A percentile compares a stretch with the other conserved stretches of the same genome.
phyloP scores from a whole-genome alignment of 73 alveolate species.

The Blepharisma stoltei region DNA sequence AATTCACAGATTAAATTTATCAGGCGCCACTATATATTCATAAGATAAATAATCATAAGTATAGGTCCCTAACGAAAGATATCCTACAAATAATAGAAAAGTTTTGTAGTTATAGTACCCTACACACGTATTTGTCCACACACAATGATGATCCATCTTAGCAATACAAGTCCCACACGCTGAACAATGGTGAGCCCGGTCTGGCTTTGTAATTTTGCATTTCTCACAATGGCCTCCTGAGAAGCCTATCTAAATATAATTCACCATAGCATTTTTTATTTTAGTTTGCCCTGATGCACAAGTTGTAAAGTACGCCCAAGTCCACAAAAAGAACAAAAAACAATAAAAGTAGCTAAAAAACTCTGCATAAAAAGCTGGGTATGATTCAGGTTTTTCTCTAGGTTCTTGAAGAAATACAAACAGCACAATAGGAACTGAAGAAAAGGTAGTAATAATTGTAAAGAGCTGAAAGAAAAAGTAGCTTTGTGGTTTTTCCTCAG shows the following conservation, averaged over 20 bases:
- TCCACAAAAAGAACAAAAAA: not conserved
- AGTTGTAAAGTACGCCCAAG: slow-evolving; percentile 20
- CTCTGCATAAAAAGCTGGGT: too few species aligned
- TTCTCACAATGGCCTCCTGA: slow-evolving; percentile 29
- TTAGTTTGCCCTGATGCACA: not conserved
- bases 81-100: slow-evolving; percentile 40
- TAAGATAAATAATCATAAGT: slow-evolving; percentile 18
- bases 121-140: slow-evolving; percentile 73
- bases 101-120: slow-evolving; percentile 70
- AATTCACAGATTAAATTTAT: not conserved
- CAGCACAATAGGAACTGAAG: too few species aligned
- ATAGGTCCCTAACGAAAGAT: slow-evolving; percentile 25
- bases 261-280: not conserved
- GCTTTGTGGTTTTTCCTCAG: too few species aligned
- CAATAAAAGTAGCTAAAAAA: too few species aligned
- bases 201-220: slow-evolving; percentile 67
- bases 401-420: too few species aligned
- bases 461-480: too few species aligned
- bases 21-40: not conserved
- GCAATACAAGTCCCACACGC: slow-evolving; percentile 65
- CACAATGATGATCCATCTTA: slow-evolving; percentile 85
- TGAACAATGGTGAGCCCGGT: slow-evolving; percentile 78
- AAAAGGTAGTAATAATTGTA: too few species aligned
- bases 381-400: too few species aligned
- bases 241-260: not conserved